These are phyloP conservation scores for Taphrina confusa DNA, from an alignment of 1,139 yeast species.

Conservation along the genomic window DNA sequence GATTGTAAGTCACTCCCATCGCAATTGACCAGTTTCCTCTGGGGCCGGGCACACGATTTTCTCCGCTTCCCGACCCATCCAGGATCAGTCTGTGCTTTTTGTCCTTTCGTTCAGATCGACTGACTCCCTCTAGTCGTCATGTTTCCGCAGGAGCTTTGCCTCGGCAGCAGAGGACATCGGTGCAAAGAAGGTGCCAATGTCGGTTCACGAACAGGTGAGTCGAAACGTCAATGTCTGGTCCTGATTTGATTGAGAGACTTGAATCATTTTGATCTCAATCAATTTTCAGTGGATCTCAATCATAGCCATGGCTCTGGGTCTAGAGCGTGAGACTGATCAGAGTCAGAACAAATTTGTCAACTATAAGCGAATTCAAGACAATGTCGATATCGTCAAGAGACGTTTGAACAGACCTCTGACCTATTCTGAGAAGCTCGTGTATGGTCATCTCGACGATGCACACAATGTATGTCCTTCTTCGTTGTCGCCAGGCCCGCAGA, in stretches of 20 bases:
- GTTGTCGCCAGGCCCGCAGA: neutral
- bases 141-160: conserved; percentile 22
- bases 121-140: conserved; percentile 11
- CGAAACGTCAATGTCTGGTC: no score
- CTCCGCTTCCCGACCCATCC: neutral
- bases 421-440: conserved; percentile 93
- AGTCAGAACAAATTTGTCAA: conserved; percentile 34
- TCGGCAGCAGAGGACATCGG: conserved; percentile 32
- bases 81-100: neutral
- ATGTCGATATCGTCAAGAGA: conserved; percentile 78
- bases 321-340: neutral
- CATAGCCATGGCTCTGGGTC: neutral
- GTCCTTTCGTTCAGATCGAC: neutral
- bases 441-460: conserved; percentile 96
- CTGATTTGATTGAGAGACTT: no score
- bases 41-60: conserved; percentile 4
- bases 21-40: neutral
- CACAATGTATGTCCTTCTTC: conserved; percentile 50
- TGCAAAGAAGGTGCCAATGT: conserved; percentile 32
- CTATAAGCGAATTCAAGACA: conserved; percentile 54
- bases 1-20: neutral
- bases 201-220: conserved; percentile 30
- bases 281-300: no score
- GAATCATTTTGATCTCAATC: no score
- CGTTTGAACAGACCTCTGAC: conserved; percentile 93